Percentiles rank a stretch among this genome's conserved stretches.
Evolutionary conservation across 164 flowering plant species (phyloP).

Genomic region (Vitis rupestris): DNA sequence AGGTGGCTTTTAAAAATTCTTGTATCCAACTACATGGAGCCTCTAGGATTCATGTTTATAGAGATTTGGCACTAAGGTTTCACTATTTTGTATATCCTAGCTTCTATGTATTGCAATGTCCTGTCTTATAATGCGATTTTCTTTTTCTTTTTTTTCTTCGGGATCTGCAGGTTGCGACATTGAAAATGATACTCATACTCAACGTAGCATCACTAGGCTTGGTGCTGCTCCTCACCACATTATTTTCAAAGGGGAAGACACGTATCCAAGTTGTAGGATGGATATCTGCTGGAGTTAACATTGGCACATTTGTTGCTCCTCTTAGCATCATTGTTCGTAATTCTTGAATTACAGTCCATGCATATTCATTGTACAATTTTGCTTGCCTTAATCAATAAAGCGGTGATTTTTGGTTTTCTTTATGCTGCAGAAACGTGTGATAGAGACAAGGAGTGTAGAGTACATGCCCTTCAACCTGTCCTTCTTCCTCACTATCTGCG

Average conservation of each 20-base stretch:
- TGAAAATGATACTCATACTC: slow-evolving; percentile 14
- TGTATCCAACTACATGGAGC: no score
- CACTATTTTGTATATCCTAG: no score
- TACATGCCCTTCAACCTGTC: slow-evolving; percentile 38
- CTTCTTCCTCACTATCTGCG: slow-evolving; percentile 25
- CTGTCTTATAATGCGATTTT: not conserved
- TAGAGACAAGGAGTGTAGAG: slow-evolving; percentile 35
- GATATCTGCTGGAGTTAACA: slow-evolving; percentile 22
- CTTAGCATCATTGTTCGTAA: slow-evolving; percentile 29
- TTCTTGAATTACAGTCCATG: not conserved
- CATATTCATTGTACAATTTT: no score
- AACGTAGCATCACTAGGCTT: slow-evolving; percentile 16
- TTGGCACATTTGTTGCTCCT: slow-evolving; percentile 32
- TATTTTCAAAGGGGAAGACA: slow-evolving; percentile 2
- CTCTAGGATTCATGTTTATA: no score
- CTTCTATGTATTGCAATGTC: no score
- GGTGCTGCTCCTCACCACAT: slow-evolving; percentile 12
- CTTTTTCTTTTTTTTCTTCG: not conserved
- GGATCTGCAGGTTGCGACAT: slow-evolving; percentile 21
- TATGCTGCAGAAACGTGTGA: slow-evolving; percentile 22
- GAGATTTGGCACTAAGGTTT: no score
- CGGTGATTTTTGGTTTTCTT: not conserved
- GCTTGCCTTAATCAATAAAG: not conserved
- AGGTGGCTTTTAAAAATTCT: not conserved
- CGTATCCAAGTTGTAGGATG: slow-evolving; percentile 27